Evolutionary conservation across 345 rosid genomes (phyloP), one percentile per base, ranked within the genome.

Genomic region (Gynandropsis gynandra): DNA sequence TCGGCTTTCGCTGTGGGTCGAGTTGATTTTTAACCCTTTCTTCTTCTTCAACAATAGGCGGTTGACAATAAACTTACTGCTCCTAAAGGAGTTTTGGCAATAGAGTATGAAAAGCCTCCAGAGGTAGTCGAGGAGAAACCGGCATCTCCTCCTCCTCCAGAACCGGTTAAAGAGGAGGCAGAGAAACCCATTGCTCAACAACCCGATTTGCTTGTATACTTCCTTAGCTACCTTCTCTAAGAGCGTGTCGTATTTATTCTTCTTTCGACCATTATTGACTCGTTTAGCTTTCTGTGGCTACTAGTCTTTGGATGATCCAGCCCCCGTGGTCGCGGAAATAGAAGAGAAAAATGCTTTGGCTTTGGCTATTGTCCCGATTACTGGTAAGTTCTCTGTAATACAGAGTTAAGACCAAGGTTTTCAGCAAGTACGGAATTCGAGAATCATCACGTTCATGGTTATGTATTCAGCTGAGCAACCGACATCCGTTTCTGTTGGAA

Each of bases 331-430:
- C 33, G 78, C 95, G 54, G 86, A 80, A 47, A 66, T 81, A 10
- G 85, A 87, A 36, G 85, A 87, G 65, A 87, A 78, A 72, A 92
- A 82, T 80, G 84, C 96, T 40, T 65, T 85, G 68, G 95, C 96
- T 62, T 72, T 92, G 78, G 96, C 98, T 37, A 87, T 87, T 62
- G 83, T 92, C 61, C 86, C 98, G 13, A 81, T 74, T 68, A 52
- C 0, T 9, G 82, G 98, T 92, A 72, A 62, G 77, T 24, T 24
- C 29, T 24, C 29, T 2, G 29, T 24, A 24, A 24, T 24, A 24
- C 5, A 24, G 29, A 24, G 29, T 24, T 19, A 19, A 27, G 1
- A 18, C 29, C 17, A 16, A 11, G 19, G 12, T 20, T 42, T 24
- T 5, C 1, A 1, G 33, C 12, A 35, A 38, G 18, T 24, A 4